A percentile compares a stretch with the other conserved stretches of the same genome.
Evolutionary conservation across 805 yeast species (phyloP).

Genomic region (Candida vaughaniae): DNA sequence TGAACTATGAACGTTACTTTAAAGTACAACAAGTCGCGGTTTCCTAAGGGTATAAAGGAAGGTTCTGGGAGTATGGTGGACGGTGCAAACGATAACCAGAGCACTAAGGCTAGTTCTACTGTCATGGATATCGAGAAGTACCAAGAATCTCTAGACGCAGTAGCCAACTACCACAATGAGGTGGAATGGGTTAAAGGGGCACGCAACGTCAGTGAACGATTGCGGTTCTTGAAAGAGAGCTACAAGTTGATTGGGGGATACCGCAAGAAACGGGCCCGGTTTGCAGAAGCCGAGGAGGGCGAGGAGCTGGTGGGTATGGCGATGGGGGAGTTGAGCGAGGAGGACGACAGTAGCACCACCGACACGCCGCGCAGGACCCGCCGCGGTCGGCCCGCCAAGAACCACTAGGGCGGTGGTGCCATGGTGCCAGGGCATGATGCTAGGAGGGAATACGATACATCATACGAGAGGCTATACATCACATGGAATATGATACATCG

Average conservation of each 20-base stretch:
- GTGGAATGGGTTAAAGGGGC: conserved; percentile 24
- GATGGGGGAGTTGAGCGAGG: neutral
- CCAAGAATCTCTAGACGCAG: conserved; percentile 6
- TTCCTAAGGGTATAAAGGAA: too few relatives aligned
- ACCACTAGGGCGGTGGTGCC: too few relatives aligned
- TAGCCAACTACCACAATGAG: conserved; percentile 11
- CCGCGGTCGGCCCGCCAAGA: neutral
- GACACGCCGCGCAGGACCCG: neutral
- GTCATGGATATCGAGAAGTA: too few relatives aligned
- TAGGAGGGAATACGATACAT: too few relatives aligned
- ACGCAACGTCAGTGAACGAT: conserved; percentile 23
- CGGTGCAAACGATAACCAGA: too few relatives aligned
- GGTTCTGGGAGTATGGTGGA: too few relatives aligned
- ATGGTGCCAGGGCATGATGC: too few relatives aligned
- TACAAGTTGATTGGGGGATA: conserved; percentile 24
- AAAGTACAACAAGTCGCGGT: conserved; percentile 4
- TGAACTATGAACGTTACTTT: conserved; percentile 6
- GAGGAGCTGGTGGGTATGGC: neutral
- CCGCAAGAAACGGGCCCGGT: conserved; percentile 16
- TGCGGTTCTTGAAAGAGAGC: conserved; percentile 27
- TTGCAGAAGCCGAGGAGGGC: neutral
- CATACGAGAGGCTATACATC: too few relatives aligned
- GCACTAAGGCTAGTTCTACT: too few relatives aligned
- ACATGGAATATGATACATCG: too few relatives aligned
- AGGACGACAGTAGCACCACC: conserved; percentile 2